Evolutionary conservation across 148 eudicot genomes (phyloP), one percentile per base, ranked within the genome.

Genomic region (Bassia scoparia): DNA sequence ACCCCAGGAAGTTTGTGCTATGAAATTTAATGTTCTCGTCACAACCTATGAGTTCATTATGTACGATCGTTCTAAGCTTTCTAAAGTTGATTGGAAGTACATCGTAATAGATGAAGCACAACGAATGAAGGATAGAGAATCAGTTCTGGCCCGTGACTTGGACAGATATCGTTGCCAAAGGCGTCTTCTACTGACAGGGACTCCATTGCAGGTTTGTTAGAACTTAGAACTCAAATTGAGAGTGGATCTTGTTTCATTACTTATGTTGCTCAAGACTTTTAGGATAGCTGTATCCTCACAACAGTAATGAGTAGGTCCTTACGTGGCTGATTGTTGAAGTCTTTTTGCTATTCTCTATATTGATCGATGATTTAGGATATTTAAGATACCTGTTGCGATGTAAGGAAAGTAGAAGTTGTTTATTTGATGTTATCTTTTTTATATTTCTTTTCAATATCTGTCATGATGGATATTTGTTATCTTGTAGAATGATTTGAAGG

Each of bases 61-160:
- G 99, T 91, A 79, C 76, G 99, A 95, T 76, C 97, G 97, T 35
- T 74, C 97, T 61, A 95, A 95, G 76, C 96, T 95, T 79, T 95
- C 99, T 33, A 95, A 81, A 85, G 78, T 91, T 56, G 96, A 90
- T 74, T 95, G 99, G 99, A 95, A 89, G 82, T 95, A 95, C 78
- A 89, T 95, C 41, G 83, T 95, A 77, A 95, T 95, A 76, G 99
- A 95, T 86, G 99, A 95, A 85, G 99, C 97, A 65, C 99, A 95
- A 70, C 78, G 99, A 77, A 95, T 95, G 99, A 95, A 95, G 81
- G 99, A 95, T 80, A 88, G 99, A 82, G 99, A 95, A 69, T 95
- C 99, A 0, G 99, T 95, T 73, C 83, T 95, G 69, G 93, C 99
- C 44, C 97, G 97, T 80, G 99, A 95, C 85, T 89, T 95, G 77